phyloP scores from a whole-genome alignment of 257 asterid species.

The Scutellaria minor region DNA sequence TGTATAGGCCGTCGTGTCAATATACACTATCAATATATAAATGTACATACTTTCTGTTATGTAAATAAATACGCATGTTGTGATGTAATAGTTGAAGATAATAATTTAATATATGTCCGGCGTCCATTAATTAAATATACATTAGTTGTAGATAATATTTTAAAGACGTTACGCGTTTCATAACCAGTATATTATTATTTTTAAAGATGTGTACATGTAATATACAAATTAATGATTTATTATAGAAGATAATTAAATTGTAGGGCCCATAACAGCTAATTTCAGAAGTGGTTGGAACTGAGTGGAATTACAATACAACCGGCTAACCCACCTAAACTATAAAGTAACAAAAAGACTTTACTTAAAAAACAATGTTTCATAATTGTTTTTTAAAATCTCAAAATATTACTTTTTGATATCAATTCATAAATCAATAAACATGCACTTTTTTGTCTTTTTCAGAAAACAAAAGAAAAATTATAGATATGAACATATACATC shows the following conservation, averaged over 20 bases:
- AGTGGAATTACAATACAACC: slow-evolving; percentile 5
- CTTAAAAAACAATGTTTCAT: slow-evolving; percentile 29
- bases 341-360: slow-evolving; percentile 5
- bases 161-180: slow-evolving; percentile 14
- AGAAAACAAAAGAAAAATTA: too few relatives aligned
- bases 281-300: slow-evolving; percentile 13
- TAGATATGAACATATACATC: neutral
- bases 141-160: neutral
- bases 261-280: slow-evolving; percentile 31
- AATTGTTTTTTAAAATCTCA: neutral
- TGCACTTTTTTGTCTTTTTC: too few relatives aligned
- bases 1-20: too few relatives aligned
- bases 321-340: slow-evolving; percentile 32
- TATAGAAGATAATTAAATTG: neutral
- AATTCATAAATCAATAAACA: too few relatives aligned
- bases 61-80: neutral
- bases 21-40: neutral
- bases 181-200: neutral
- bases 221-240: neutral
- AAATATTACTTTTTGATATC: too few relatives aligned
- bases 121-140: neutral
- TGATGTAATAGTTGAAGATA: neutral
- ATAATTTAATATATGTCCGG: neutral
- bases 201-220: neutral
- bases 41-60: neutral